Conservation (phyloP, 2,329 filamentous ascomycete species). For the Alternaria arbusti region DNA sequence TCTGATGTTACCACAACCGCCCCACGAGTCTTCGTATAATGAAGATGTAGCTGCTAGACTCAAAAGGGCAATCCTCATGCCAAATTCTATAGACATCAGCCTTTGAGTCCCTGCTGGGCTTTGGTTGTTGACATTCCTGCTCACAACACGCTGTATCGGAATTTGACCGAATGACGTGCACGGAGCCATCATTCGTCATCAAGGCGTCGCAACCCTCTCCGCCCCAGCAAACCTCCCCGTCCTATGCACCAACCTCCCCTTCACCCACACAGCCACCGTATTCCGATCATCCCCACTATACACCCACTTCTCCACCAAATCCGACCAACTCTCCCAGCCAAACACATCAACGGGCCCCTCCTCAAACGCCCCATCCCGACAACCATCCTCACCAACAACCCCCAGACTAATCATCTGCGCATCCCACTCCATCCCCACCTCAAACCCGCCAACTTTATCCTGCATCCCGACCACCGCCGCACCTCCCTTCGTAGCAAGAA, state of each 20-base stretch:
- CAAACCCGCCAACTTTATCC: constrained; percentile 77
- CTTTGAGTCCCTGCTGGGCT: no score
- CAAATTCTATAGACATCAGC: no score
- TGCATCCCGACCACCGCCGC: constrained; percentile 79
- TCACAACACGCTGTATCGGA: no score
- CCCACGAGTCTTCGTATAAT: no score
- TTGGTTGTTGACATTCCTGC: no score
- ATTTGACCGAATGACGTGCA: no score
- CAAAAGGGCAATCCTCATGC: no score
- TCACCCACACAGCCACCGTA: constrained; percentile 87
- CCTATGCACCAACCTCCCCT: constrained; percentile 77
- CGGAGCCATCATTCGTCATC: neutral
- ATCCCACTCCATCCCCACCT: constrained; percentile 88
- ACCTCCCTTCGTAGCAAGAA: constrained; percentile 86
- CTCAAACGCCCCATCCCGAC: constrained; percentile 49
- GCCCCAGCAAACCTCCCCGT: constrained; percentile 20
- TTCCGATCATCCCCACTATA: constrained; percentile 94
- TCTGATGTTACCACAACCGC: no score
- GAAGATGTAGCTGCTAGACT: no score
- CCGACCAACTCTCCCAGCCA: constrained; percentile 87
- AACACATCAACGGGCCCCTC: constrained; percentile 83
- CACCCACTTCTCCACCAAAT: constrained; percentile 90
- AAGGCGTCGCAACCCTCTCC: neutral
- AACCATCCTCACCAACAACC: constrained; percentile 39
- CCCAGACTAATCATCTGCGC: constrained; percentile 79